Evolutionary conservation across 2,329 filamentous ascomycete species (phyloP).

Genomic region (Aspergillus pseudoterreus): DNA sequence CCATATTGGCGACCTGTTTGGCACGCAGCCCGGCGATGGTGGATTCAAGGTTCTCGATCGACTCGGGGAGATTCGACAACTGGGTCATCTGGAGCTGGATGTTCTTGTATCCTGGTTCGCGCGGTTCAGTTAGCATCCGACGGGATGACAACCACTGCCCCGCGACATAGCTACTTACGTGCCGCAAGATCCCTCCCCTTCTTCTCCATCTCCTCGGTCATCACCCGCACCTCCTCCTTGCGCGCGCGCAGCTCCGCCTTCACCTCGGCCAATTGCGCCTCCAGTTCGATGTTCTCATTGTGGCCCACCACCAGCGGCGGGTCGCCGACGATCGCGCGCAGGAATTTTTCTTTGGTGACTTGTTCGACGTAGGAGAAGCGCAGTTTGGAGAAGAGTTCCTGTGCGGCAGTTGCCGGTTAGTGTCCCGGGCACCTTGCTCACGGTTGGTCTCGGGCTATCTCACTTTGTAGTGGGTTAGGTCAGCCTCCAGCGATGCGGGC

Average conservation of each 20-base stretch:
- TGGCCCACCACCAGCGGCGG: slow-evolving; percentile 80
- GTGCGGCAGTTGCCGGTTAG: slow-evolving; percentile 5
- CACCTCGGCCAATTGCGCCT: slow-evolving; percentile 63
- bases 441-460: neutral
- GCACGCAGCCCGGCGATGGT: slow-evolving; percentile 48
- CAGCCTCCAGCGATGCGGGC: slow-evolving; percentile 73
- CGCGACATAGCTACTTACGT: slow-evolving; percentile 33
- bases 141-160: neutral
- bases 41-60: slow-evolving; percentile 51
- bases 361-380: slow-evolving; percentile 98
- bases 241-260: slow-evolving; percentile 75
- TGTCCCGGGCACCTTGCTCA: neutral
- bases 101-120: slow-evolving; percentile 48
- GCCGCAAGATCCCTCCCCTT: slow-evolving; percentile 63
- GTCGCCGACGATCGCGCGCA: slow-evolving; percentile 86
- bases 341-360: slow-evolving; percentile 97
- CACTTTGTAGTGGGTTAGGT: slow-evolving; percentile 81
- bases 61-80: slow-evolving; percentile 49
- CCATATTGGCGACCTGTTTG: slow-evolving; percentile 62
- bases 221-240: slow-evolving; percentile 72
- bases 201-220: slow-evolving; percentile 70
- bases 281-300: slow-evolving; percentile 75
- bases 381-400: slow-evolving; percentile 90
- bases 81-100: slow-evolving; percentile 51
- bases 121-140: neutral